Base-by-base conservation (phyloP, 805 yeast species). In the Suhomyces sp. region DNA sequence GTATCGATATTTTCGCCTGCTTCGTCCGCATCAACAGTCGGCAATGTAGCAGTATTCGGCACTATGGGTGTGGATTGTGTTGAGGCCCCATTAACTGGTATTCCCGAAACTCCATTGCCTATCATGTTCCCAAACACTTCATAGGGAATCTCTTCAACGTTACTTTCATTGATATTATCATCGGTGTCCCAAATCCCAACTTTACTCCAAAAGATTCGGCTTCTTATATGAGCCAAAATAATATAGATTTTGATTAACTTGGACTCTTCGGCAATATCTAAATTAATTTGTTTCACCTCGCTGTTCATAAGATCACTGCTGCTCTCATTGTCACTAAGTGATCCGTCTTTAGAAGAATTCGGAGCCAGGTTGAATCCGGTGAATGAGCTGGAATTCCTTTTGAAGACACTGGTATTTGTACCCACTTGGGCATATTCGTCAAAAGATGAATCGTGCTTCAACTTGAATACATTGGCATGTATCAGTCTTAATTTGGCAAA, bases 131-230 rank as follows among this genome's bases (percentile, higher is more conserved):
- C 48, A 47, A 58, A 57, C 35, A 46, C 47, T 22, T 54, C 60
- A 36, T 53, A 51, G 6, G 52, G 53, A 15, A 58, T 48, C 33
- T 55, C 60, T 41, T 57, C 60, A 45, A 58, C 26, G 15, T 47
- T 50, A 17, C 50, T 29, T 51, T 65, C 66, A 48, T 65, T 63
- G 10, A 71, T 57, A 53, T 71, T 74, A 41, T 70, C 74, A 5
- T 69, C 73, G 40, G 76, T 66, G 53, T 86, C 88, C 92, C 93
- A 88, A 29, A 85, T 78, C 5, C 97, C 97, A 22, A 86, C 68
- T 57, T 90, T 84, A 7, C 96, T 77, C 93, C 96, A 93, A 70
- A 87, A 89, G 57, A 92, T 75, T 63, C 87, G 86, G 42, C 82
- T 81, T 50, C 96, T 80, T 19, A 90, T 74, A 60, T 84, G 79